Base-by-base conservation (phyloP, 768 basidiomycete genomes). In the Pholiota molesta region DNA sequence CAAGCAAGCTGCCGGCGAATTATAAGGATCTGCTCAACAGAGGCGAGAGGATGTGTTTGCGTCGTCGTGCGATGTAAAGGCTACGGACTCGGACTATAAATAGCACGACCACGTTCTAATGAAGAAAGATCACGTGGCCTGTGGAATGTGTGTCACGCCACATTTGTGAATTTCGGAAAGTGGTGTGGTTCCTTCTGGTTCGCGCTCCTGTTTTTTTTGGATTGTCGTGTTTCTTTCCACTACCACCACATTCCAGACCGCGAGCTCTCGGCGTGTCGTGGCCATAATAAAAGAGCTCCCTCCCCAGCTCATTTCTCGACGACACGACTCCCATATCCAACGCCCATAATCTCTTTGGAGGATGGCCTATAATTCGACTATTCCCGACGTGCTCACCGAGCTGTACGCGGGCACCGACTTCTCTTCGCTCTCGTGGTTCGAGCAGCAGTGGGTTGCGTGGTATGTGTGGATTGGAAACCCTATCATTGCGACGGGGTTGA, bases 401-500 rank as follows among this genome's bases (percentile, higher is more conserved):
- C 79, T 89, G 14, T 91, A 91, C 61, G 79, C 83, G 1, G 74
- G 79, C 64, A 79, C 83, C 21, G 88, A 92, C 74, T 79, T 88
- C 59, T 69, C 82, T 19, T 79, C 85, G 57, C 79, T 93, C 42
- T 85, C 72, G 62, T 89, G 86, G 88, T 62, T 88, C 54, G 95
- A 97, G 76, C 81, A 86, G 60, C 81, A 86, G 68, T 98, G 95
- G 95, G 88, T 82, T 54, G 77, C 83, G 21, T 97, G 92, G 90
- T 98, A 97, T 68, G 75, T 91, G 47, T 88, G 80, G 80, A 87
- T 96, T 52, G 93, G 87, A 58, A 94, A 97, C 79, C 95, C 95
- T 0, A 72, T 95, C 59, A 81, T 99, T 65, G 97, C 97, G 13
- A 99, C 97, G 0, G 96, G 96, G 56, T 78, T 99, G 59, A 87